Conservation (phyloP, 306 rosid genomes). For the Hippophae gyantsensis region DNA sequence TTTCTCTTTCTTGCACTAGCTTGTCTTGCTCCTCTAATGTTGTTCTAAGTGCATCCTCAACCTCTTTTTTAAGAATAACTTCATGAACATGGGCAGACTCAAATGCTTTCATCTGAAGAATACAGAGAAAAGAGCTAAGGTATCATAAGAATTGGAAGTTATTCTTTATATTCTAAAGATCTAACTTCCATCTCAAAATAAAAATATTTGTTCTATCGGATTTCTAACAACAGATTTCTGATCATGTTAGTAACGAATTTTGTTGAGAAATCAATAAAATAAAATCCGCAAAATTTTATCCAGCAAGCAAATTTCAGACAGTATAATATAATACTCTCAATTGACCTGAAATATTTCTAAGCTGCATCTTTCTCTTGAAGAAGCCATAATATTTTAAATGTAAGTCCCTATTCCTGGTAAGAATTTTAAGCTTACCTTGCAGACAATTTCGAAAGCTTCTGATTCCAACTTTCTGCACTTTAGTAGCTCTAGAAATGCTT, state of each 20-base stretch:
- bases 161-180: background rate
- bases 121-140: constrained; percentile 3
- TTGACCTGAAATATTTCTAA: background rate
- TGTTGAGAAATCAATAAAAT: too few relatives aligned
- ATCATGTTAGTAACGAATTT: too few relatives aligned
- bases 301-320: too few relatives aligned
- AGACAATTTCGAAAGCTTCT: constrained; percentile 46
- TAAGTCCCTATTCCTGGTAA: background rate
- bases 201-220: too few relatives aligned
- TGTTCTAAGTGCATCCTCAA: constrained; percentile 40
- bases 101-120: constrained; percentile 43
- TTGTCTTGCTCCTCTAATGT: constrained; percentile 44
- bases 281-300: too few relatives aligned
- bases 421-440: constrained; percentile 38
- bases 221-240: too few relatives aligned
- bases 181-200: too few relatives aligned
- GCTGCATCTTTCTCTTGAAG: background rate
- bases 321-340: too few relatives aligned
- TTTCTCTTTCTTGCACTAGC: constrained; percentile 43
- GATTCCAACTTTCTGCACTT: constrained; percentile 45
- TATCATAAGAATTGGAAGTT: constrained; percentile 5
- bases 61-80: constrained; percentile 47
- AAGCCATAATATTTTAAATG: background rate
- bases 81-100: constrained; percentile 42
- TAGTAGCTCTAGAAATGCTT: constrained; percentile 27